Evolutionary conservation across 352 stramenopile species (phyloP).

Genomic region (Globisporangium solare): DNA sequence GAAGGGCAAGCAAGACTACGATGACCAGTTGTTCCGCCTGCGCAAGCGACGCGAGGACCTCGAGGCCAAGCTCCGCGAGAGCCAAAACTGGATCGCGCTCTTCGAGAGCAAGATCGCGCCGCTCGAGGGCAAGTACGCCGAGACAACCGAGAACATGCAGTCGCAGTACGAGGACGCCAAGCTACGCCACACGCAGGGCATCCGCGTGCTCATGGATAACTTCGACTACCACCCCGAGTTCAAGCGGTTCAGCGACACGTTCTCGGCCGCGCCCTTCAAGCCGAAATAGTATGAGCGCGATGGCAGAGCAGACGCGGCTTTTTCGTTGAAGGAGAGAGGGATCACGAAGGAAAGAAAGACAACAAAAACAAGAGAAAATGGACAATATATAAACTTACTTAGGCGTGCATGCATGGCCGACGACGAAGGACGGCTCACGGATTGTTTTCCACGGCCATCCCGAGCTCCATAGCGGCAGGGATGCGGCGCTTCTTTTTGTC

Average conservation of each 20-base stretch:
- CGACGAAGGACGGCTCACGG: not conserved
- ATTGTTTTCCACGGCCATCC: constrained; percentile 29
- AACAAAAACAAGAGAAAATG: too few species aligned
- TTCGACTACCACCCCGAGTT: constrained; percentile 90
- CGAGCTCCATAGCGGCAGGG: constrained; percentile 59
- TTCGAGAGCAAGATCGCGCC: constrained; percentile 75
- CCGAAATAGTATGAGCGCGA: constrained; percentile 34
- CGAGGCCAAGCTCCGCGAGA: constrained; percentile 45
- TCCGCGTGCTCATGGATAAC: constrained; percentile 81
- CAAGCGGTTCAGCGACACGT: constrained; percentile 85
- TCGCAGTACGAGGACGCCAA: constrained; percentile 86
- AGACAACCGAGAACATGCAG: constrained; percentile 74
- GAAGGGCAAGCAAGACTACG: constrained; percentile 76
- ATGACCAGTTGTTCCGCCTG: constrained; percentile 68
- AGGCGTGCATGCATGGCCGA: too few species aligned
- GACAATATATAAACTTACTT: too few species aligned
- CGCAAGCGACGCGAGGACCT: constrained; percentile 47
- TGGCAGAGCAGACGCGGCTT: too few species aligned
- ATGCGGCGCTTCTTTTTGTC: constrained; percentile 61
- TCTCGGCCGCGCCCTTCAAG: constrained; percentile 77
- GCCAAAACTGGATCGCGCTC: constrained; percentile 51
- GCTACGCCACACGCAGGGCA: constrained; percentile 72
- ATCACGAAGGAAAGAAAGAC: too few species aligned
- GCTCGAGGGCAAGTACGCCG: constrained; percentile 61
- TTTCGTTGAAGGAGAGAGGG: not conserved